A percentile compares a stretch with the other conserved stretches of the same genome.
phyloP scores from a whole-genome alignment of 192 early-diverging fungal species.

The Rhizophlyctis rosea region DNA sequence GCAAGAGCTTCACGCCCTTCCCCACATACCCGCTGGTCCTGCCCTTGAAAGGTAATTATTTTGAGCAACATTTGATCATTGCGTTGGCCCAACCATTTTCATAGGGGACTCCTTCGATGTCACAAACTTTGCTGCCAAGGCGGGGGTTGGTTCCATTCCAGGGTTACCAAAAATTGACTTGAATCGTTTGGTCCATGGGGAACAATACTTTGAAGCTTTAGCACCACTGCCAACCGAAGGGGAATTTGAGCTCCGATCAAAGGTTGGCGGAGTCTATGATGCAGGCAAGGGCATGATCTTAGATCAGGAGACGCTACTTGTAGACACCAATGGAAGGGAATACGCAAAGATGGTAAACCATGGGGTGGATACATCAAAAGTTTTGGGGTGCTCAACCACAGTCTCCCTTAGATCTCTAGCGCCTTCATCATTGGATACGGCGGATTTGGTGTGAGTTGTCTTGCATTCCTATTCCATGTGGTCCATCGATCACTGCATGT shows the following conservation, averaged over 20 bases:
- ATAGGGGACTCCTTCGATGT: slow-evolving; percentile 52
- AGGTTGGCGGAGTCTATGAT: slow-evolving; percentile 66
- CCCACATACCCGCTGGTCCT: slow-evolving; percentile 72
- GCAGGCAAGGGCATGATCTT: slow-evolving; percentile 69
- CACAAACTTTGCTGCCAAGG: slow-evolving; percentile 49
- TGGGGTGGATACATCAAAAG: neutral
- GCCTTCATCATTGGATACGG: slow-evolving; percentile 70
- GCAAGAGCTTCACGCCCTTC: slow-evolving; percentile 60
- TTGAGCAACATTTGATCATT: neutral
- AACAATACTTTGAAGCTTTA: slow-evolving; percentile 63
- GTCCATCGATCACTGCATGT: neutral
- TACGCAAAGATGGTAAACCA: slow-evolving; percentile 38
- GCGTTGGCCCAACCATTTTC: slow-evolving; percentile 30
- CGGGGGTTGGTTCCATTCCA: slow-evolving; percentile 33
- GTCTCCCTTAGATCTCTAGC: slow-evolving; percentile 45
- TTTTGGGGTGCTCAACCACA: slow-evolving; percentile 1
- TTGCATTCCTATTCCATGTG: neutral
- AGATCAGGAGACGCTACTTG: slow-evolving; percentile 52
- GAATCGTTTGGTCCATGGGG: slow-evolving; percentile 72
- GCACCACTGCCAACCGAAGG: slow-evolving; percentile 58
- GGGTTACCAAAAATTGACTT: slow-evolving; percentile 65
- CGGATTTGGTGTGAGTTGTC: slow-evolving; percentile 56
- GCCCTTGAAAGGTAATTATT: slow-evolving; percentile 48
- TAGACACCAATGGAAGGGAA: slow-evolving; percentile 37
- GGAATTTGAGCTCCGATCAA: slow-evolving; percentile 53